Base-by-base conservation (phyloP, 2,329 filamentous ascomycete species). In the Microcyclospora pomicola region DNA sequence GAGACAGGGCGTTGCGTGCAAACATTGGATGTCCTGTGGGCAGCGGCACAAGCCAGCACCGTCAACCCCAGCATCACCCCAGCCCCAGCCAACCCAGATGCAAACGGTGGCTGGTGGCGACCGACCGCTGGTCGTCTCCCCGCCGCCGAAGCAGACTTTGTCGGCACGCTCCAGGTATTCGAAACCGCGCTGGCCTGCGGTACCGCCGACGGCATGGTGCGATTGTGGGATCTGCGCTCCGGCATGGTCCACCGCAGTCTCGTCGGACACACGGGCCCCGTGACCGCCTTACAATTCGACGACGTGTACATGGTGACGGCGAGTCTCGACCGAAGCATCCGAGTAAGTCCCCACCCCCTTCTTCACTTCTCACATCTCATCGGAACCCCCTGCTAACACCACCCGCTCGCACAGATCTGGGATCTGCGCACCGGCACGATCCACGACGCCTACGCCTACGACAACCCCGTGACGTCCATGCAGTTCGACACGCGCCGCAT, bases 1-100 rank as follows among this genome's bases (percentile, higher is more conserved):
- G 83, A 88, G 52, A 95, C 87, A 59, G 91, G 91, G n/a, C 81
- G 91, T 35, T 96, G 91, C 59, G 83, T 98, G 38, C 91, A 98
- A 62, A 98, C 91, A 2, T 68, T 98, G 35, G 91, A 98, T 61
- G 88, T 98, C 6, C 82, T 98, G 59, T 98, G 91, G 91, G 91
- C 91, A 9, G 87, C 91, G 4, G 87, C 91, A 2, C 87, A 95
- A 63, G 84, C 85, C 10, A 78, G 74, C 5, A 70, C 83, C 39
- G 71, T 71, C 36, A 69, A 73, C 2, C 70, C 69, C 36, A 52
- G 55, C n/a, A 39, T 38, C 10, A 48, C 42, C 31, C 35, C 44
- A 10, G 34, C 42, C 15, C 16, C 42, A 15, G 28, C 39, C 27
- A 41, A 40, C 12, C 29, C 15, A 33, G 31, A 36, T 24, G 14